Percentiles rank a stretch among this genome's conserved stretches.
phyloP scores from a whole-genome alignment of 371 early-diverging fungal genomes.

The Actinomucor elegans region DNA sequence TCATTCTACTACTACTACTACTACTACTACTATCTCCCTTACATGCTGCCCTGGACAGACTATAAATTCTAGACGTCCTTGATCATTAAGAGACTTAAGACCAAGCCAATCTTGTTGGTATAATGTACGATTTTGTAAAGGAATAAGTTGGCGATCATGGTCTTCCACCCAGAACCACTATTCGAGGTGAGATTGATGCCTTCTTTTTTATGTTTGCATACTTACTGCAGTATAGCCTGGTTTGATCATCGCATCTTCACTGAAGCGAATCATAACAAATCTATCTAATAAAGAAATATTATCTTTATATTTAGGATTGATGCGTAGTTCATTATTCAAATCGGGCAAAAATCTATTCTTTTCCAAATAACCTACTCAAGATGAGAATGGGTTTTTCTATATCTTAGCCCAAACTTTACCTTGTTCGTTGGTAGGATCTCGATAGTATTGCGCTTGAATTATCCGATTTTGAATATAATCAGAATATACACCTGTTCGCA shows the following conservation, averaged over 20 bases:
- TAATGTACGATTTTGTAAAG: slow-evolving; percentile 55
- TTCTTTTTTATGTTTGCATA: not conserved
- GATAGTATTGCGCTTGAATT: slow-evolving; percentile 93
- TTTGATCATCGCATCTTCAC: slow-evolving; percentile 75
- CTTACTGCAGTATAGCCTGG: slow-evolving; percentile 75
- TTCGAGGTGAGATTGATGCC: too few relatives aligned
- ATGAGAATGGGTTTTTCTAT: too few relatives aligned
- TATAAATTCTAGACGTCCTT: slow-evolving; percentile 59
- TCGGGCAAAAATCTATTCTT: slow-evolving; percentile 82
- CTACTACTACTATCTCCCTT: slow-evolving; percentile 33
- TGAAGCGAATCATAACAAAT: slow-evolving; percentile 79
- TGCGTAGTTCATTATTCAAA: slow-evolving; percentile 78
- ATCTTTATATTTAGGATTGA: slow-evolving; percentile 55
- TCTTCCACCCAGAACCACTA: slow-evolving; percentile 81
- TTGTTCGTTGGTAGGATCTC: slow-evolving; percentile 61
- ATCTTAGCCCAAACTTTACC: slow-evolving; percentile 14
- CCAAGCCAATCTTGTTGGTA: slow-evolving; percentile 78
- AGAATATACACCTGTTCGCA: slow-evolving; percentile 75
- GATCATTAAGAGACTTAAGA: slow-evolving; percentile 55
- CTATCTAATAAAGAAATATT: slow-evolving; percentile 62
- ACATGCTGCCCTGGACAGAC: slow-evolving; percentile 72
- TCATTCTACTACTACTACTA: not conserved
- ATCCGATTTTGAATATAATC: slow-evolving; percentile 78
- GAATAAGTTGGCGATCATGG: slow-evolving; percentile 48
- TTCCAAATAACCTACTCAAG: slow-evolving; percentile 71